Conservation (phyloP, 1,284 basidiomycete genomes). For the Golubevia pallescens region DNA sequence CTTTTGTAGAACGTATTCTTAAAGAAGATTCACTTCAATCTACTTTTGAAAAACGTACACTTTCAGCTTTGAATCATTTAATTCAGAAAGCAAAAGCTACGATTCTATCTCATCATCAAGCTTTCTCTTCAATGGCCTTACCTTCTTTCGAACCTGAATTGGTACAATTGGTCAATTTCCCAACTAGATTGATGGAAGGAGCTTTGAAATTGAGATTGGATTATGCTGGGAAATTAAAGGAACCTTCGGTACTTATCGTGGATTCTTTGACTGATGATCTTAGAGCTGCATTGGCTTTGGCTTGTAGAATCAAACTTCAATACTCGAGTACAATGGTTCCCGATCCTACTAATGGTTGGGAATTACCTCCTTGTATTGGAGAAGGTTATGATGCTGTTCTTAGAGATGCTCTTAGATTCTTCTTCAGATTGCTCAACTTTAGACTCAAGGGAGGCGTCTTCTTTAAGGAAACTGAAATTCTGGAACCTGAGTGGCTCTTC, state of each 20-base stretch:
- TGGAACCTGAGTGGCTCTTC: constrained; percentile 95
- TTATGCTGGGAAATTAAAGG: constrained; percentile 82
- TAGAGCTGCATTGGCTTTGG: constrained; percentile 86
- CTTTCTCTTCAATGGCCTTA: constrained; percentile 82
- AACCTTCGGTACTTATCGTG: constrained; percentile 82
- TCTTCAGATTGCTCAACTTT: constrained; percentile 93
- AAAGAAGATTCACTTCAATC: constrained; percentile 94
- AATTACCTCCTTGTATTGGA: constrained; percentile 82
- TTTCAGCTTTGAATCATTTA: constrained; percentile 83
- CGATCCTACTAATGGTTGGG: constrained; percentile 86
- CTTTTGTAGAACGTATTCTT: constrained; percentile 88
- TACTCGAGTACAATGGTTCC: constrained; percentile 85
- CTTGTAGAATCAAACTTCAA: constrained; percentile 91
- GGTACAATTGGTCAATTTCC: constrained; percentile 91
- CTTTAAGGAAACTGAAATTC: constrained; percentile 95
- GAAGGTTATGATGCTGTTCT: constrained; percentile 89
- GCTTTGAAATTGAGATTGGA: constrained; percentile 86
- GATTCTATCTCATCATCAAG: constrained; percentile 77
- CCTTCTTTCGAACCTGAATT: constrained; percentile 92
- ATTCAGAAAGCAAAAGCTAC: constrained; percentile 85
- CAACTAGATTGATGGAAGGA: constrained; percentile 90
- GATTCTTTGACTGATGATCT: constrained; percentile 96
- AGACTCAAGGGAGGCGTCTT: constrained; percentile 95
- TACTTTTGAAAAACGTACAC: constrained; percentile 90
- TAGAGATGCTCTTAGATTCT: constrained; percentile 83